Evolutionary conservation across 345 rosid species (phyloP).

Genomic region (Syzygium grande): DNA sequence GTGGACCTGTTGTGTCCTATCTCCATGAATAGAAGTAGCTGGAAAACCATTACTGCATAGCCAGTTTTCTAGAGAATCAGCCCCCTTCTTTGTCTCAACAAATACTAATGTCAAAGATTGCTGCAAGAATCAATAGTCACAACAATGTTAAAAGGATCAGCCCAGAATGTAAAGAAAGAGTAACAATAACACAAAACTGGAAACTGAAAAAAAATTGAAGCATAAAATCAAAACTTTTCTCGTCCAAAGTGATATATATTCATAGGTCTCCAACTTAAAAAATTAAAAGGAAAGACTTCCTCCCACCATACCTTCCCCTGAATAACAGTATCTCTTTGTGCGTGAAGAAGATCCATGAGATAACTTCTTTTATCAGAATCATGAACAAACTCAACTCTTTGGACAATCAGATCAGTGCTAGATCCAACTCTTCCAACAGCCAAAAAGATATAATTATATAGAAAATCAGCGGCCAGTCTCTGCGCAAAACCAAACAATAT

Average conservation of each 20-base stretch:
- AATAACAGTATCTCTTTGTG: slow-evolving; percentile 73
- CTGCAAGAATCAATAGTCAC: slow-evolving; percentile 32
- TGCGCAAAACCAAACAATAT: slow-evolving; percentile 24
- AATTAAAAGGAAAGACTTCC: background rate
- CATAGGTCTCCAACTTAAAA: background rate
- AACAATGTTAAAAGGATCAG: background rate
- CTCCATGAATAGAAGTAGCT: slow-evolving; percentile 94
- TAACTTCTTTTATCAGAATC: slow-evolving; percentile 98
- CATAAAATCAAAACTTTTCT: background rate
- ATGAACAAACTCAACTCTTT: slow-evolving; percentile 91
- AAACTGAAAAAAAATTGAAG: background rate
- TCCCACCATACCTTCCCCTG: slow-evolving; percentile 59
- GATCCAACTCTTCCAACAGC: slow-evolving; percentile 99
- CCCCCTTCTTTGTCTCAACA: slow-evolving; percentile 98
- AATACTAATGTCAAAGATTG: slow-evolving; percentile 93
- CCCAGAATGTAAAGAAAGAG: background rate
- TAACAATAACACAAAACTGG: background rate
- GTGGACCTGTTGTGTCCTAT: slow-evolving; percentile 81
- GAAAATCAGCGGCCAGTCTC: slow-evolving; percentile 96
- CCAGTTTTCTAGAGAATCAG: slow-evolving; percentile 94
- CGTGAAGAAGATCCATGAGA: slow-evolving; percentile 98
- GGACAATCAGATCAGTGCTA: slow-evolving; percentile 95
- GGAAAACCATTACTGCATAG: slow-evolving; percentile 79
- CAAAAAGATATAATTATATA: slow-evolving; percentile 69
- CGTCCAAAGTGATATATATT: background rate